Base-by-base conservation (phyloP, 805 yeast species). In the Starmera amethionina region DNA sequence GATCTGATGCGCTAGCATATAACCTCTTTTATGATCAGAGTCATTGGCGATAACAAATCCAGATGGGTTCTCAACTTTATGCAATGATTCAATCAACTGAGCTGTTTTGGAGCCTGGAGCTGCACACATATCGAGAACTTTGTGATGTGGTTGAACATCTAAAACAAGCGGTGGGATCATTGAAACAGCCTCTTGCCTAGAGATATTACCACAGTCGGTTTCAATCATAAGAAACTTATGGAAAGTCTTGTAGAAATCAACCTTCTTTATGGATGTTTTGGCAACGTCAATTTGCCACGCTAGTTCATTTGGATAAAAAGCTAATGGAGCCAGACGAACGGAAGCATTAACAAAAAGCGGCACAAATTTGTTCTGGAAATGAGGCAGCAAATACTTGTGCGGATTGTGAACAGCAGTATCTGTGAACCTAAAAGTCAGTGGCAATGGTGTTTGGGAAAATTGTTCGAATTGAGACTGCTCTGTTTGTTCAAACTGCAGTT, bases 31-130 rank as follows among this genome's bases (percentile, higher is more conserved):
- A 60, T 84, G 84, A 63, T 93, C 99, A 15, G 95, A 78, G 62
- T 93, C 99, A 59, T 93, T 93, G 36, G 98, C 98, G 55, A 93
- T 73, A 35, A 93, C 96, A 54, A 89, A 77, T 8, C 99, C 99
- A 8, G 85, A 67, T 67, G 34, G 96, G 83, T 29, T 68, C 41
- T 41, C 69, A 15, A 19, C 18, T 16, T 16, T 72, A 54, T 93
- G 97, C 42, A 93, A 68, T 2, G 95, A 84, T 64, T 93, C 99
- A 32, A 93, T 80, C 50, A 93, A 68, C 64, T 93, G 99, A 9
- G 96, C 95, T 36, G 98, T 93, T 61, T 93, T 93, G 30, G 97
- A 88, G 29, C 99, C 99, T 28, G 99, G 99, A 8, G 97, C 97
- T 28, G 99, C 99, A 70, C 99, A 93, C 87, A 94, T 85, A 58